Evolutionary conservation across 208 protist genomes (phyloP), one percentile per base, ranked within the genome.

Genomic region (Vickermania spadyakhi): DNA sequence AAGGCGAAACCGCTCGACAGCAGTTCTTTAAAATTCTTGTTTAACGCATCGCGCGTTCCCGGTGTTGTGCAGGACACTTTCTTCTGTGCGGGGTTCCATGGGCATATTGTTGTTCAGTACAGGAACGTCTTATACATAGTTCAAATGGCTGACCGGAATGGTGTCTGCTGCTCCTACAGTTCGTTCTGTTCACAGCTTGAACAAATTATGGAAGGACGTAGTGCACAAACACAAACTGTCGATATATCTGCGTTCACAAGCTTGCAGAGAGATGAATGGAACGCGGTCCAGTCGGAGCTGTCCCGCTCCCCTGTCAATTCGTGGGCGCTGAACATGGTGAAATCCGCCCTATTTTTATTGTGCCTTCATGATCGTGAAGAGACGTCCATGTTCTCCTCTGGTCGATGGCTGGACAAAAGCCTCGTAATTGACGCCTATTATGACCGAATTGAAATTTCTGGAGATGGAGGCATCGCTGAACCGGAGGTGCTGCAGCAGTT

Each of bases 391-490:
- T n/a, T n/a, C n/a, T n/a, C n/a, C n/a, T n/a, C n/a, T n/a, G n/a
- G 30, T 30, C 64, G 85, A 3, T 94, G 90, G 90, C 93, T 83
- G 81, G 90, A 96, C 64, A 96, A 96, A 71, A 89, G 81, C 49
- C 53, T 96, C 21, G 83, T 75, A n/a, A 73, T 96, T 2, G 79
- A 73, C 25, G 83, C 94, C 0, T 72, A 65, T 18, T 42, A 57
- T 26, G 62, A 86, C 26, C 54, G 67, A 56, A 28, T 91, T 29
- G 71, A 60, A 36, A 73, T 93, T 7, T 73, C 72, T n/a, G 81
- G 83, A 31, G 90, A 96, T 62, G 66, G 85, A 58, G 84, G 79
- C 52, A 93, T 86, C 84, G 78, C 80, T 18, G 86, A 91, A 36
- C 76, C 70, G 28, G 68, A 63, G 7, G 77, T 76, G 13, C 82